Evolutionary conservation across 345 rosid species (phyloP).

Genomic region (Draba incana): DNA sequence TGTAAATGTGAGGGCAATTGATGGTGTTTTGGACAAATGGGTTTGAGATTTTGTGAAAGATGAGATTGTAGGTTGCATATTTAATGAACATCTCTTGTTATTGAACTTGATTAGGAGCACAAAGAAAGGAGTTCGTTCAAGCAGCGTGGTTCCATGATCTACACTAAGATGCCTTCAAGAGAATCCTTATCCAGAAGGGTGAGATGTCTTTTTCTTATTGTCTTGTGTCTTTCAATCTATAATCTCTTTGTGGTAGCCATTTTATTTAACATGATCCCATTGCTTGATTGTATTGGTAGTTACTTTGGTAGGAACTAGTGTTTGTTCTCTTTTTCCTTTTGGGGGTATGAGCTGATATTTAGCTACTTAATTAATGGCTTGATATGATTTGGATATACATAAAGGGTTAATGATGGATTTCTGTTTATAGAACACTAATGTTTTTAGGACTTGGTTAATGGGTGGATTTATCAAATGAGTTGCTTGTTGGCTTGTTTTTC

Average conservation of each 20-base stretch:
- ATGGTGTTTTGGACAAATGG: background rate
- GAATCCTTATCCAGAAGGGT: constrained; percentile 69
- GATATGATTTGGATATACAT: background rate
- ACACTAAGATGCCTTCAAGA: constrained; percentile 97
- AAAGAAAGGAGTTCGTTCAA: constrained; percentile 81
- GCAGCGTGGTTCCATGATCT: constrained; percentile 77
- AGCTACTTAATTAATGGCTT: constrained; percentile 11
- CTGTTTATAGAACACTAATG: constrained; percentile 20
- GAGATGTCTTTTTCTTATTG: constrained; percentile 28
- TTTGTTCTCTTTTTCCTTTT: constrained; percentile 32
- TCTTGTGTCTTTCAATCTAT: background rate
- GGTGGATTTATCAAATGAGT: constrained; percentile 10
- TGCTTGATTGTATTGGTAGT: constrained; percentile 11
- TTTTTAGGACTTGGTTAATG: constrained; percentile 23
- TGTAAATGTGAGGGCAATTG: constrained; percentile 9
- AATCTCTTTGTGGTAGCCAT: constrained; percentile 17
- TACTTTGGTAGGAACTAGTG: background rate
- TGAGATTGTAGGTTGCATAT: background rate
- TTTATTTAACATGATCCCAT: background rate
- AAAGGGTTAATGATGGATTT: constrained; percentile 11
- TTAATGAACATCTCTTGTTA: constrained; percentile 12
- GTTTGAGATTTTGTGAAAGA: constrained; percentile 5
- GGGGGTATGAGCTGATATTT: constrained; percentile 23
- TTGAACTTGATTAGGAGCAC: constrained; percentile 57
- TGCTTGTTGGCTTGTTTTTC: constrained; percentile 2